A percentile compares a stretch with the other conserved stretches of the same genome.
Evolutionary conservation across 139 green algal genomes (phyloP).

Genomic region (Desmodesmus armatus): DNA sequence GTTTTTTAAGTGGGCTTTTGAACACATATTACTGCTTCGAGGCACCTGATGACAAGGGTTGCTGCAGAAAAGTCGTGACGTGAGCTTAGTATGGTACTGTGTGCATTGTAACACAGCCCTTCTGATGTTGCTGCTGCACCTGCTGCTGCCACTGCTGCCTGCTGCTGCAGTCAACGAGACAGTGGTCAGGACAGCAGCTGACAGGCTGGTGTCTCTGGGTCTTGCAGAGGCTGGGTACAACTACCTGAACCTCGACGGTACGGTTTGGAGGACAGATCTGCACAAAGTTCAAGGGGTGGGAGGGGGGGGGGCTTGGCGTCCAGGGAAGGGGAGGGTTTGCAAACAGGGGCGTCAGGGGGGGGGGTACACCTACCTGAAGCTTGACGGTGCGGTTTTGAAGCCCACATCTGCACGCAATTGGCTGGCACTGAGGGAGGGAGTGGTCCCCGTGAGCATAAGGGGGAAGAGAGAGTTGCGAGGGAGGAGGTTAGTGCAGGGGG

Average conservation of each 20-base stretch:
- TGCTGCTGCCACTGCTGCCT: background rate
- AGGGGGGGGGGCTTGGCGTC: too few species aligned
- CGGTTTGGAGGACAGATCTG: background rate
- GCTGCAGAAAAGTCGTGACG: background rate
- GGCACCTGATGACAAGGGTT: background rate
- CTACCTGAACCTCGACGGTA: conserved; percentile 55
- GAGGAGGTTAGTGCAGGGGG: too few species aligned
- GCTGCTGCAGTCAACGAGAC: conserved; percentile 50
- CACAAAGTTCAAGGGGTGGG: too few species aligned
- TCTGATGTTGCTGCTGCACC: background rate
- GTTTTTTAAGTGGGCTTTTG: background rate
- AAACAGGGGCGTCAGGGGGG: too few species aligned
- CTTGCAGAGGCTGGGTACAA: conserved; percentile 45
- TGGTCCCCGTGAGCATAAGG: too few species aligned
- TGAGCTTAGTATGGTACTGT: background rate
- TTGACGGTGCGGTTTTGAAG: too few species aligned
- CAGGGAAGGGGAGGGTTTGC: too few species aligned
- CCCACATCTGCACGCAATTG: too few species aligned
- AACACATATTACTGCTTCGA: background rate
- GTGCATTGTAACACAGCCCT: background rate
- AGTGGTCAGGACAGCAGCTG: conserved; percentile 8
- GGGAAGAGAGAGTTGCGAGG: too few species aligned
- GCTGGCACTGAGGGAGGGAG: too few species aligned
- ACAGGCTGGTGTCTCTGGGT: conserved; percentile 30
- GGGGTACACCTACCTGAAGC: too few species aligned